phyloP scores from a whole-genome alignment of 768 basidiomycete genomes.

The Hysterangium stoloniferum region DNA sequence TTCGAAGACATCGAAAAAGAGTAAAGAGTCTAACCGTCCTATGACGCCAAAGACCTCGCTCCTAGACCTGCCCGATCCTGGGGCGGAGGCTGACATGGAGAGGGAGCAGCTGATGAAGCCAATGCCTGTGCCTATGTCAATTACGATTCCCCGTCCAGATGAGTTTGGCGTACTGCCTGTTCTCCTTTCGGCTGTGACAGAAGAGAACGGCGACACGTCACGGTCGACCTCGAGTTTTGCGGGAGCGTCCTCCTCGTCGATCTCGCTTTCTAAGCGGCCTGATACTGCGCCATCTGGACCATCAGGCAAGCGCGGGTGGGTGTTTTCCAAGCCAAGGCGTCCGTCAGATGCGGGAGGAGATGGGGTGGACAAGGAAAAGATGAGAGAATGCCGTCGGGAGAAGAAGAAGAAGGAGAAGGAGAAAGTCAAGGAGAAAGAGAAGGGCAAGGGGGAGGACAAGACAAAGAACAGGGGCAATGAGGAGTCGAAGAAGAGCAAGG shows the following conservation, averaged over 20 bases:
- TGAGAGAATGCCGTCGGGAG: background rate
- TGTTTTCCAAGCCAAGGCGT: conserved; percentile 4
- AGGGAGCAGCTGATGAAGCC: background rate
- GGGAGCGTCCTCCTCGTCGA: background rate
- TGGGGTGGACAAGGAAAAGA: background rate
- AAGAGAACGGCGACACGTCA: no score
- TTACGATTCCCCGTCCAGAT: background rate
- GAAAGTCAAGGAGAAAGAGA: background rate
- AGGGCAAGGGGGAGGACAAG: background rate
- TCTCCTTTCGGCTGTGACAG: background rate
- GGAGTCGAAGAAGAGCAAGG: background rate
- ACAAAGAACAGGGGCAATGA: background rate
- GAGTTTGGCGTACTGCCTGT: conserved; percentile 1
- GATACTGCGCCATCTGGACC: background rate
- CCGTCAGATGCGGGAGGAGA: background rate
- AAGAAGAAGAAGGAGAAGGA: background rate
- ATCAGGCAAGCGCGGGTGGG: background rate
- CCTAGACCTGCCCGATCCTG: background rate
- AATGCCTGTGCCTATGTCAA: no score
- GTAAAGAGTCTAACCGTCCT: background rate
- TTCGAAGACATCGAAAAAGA: no score
- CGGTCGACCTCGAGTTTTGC: background rate
- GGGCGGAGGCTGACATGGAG: background rate
- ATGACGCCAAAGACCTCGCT: background rate
- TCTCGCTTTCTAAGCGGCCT: background rate